Evolutionary conservation across 2,329 filamentous ascomycete genomes (phyloP), one percentile per base, ranked within the genome.

Genomic region (Penicillium sp.): DNA sequence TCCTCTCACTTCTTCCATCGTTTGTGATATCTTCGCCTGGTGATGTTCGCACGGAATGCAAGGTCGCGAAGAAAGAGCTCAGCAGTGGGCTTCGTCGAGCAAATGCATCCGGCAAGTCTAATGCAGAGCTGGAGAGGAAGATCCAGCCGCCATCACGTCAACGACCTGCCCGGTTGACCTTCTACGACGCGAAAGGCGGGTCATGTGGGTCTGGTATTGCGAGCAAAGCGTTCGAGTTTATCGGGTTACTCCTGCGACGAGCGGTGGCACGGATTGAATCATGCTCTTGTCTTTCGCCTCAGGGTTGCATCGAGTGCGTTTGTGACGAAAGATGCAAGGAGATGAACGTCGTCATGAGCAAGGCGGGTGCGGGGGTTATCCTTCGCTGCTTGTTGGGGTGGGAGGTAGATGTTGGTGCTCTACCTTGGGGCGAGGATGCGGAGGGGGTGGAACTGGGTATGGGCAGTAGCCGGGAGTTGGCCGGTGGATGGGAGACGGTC

Each of bases 181-280:
- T 99, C 70, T 99, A 98, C 76, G 95, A 98, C 73, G 89, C 92
- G 2, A 96, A 96, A 76, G 95, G 95, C 7, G 94, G 94, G 0
- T 84, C 90, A 0, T 85, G 86, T 45, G 94, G 94, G 0, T 90
- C 87, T 0, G 95, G 95, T 0, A 96, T 97, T 67, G 92, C 90
- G 62, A 90, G 89, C 41, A 97, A 96, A 73, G 94, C 92, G 0
- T 98, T 98, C 70, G 94, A 98, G 69, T 96, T 96, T 70, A 83
- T 96, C 20, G 92, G 96, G 69, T 74, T 89, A 37, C 79, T 98
- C 37, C 82, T 98, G 1, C 79, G 80, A 20, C 89, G 93, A 71
- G 94, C 93, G 0, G 83, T 95, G 39, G 82, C 86, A 58, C 83
- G 95, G 7, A 87, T 98, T 5, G 87, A 90, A 70, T 82, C 81